Evolutionary conservation across 331 rosid species (phyloP).

Genomic region (Erythrophleum ivorense): DNA sequence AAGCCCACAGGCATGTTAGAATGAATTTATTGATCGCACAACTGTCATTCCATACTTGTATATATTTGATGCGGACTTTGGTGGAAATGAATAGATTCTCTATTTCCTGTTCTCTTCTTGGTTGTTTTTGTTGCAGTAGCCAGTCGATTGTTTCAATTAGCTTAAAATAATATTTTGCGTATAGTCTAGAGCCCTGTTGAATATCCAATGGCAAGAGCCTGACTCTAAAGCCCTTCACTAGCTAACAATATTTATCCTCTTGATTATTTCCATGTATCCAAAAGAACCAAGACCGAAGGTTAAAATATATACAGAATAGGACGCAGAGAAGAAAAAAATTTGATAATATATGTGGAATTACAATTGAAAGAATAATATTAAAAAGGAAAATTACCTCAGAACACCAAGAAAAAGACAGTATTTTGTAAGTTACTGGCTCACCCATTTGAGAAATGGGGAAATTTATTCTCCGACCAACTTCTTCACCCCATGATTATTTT

Average conservation of each 20-base stretch:
- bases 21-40: slow-evolving; percentile 45
- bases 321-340: too few relatives aligned
- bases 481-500: too few relatives aligned
- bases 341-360: too few relatives aligned
- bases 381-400: too few relatives aligned
- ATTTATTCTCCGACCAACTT: too few relatives aligned
- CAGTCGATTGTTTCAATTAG: background rate
- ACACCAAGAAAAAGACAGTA: too few relatives aligned
- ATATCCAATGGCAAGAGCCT: background rate
- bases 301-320: too few relatives aligned
- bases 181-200: background rate
- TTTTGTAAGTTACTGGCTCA: too few relatives aligned
- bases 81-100: slow-evolving; percentile 58
- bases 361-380: too few relatives aligned
- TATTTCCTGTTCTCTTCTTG: background rate
- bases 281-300: background rate
- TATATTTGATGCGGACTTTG: slow-evolving; percentile 69
- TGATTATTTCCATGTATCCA: background rate
- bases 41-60: slow-evolving; percentile 66
- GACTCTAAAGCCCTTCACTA: slow-evolving; percentile 1
- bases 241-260: background rate
- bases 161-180: background rate
- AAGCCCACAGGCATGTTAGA: slow-evolving; percentile 49
- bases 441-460: too few relatives aligned
- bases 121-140: slow-evolving; percentile 3